Conservation (phyloP, 1,139 yeast genomes). For the Geotrichum histeridarum region DNA sequence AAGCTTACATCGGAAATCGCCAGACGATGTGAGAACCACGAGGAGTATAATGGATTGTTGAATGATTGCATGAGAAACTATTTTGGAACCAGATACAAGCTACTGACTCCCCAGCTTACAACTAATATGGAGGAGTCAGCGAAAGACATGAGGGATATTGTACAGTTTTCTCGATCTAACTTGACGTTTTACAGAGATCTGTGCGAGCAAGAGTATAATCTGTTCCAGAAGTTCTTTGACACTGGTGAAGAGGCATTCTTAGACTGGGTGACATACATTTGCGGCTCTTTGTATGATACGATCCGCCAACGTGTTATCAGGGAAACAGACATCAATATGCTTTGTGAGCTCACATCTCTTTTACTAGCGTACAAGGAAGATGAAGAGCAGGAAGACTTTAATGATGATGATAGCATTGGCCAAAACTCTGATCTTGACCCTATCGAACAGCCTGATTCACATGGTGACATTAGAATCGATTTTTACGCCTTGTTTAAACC, state of each 20-base stretch:
- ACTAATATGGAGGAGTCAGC: constrained; percentile 27
- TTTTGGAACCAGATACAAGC: constrained; percentile 50
- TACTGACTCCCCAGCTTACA: constrained; percentile 45
- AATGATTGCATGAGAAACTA: constrained; percentile 62
- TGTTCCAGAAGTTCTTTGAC: constrained; percentile 54
- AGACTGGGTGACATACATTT: constrained; percentile 54
- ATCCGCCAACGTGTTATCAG: constrained; percentile 61
- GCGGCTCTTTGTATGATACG: constrained; percentile 74
- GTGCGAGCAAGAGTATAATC: constrained; percentile 54
- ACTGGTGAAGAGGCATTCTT: constrained; percentile 38
- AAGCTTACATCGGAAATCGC: constrained; percentile 50
- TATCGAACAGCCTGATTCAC: neutral
- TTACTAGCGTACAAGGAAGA: constrained; percentile 64
- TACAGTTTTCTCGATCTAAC: constrained; percentile 30
- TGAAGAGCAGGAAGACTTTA: constrained; percentile 29
- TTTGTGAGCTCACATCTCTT: constrained; percentile 73
- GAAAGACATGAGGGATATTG: constrained; percentile 27
- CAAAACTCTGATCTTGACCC: constrained; percentile 4
- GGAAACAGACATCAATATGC: constrained; percentile 58
- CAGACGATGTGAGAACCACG: constrained; percentile 44
- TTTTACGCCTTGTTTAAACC: constrained; percentile 64
- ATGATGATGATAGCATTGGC: constrained; percentile 7
- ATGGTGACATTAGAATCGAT: constrained; percentile 37
- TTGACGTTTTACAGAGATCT: constrained; percentile 46
- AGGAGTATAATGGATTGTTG: constrained; percentile 62